Evolutionary conservation across 176 grass and related monocot species (phyloP), one percentile per base, ranked within the genome.

Genomic region (Typha latifolia): DNA sequence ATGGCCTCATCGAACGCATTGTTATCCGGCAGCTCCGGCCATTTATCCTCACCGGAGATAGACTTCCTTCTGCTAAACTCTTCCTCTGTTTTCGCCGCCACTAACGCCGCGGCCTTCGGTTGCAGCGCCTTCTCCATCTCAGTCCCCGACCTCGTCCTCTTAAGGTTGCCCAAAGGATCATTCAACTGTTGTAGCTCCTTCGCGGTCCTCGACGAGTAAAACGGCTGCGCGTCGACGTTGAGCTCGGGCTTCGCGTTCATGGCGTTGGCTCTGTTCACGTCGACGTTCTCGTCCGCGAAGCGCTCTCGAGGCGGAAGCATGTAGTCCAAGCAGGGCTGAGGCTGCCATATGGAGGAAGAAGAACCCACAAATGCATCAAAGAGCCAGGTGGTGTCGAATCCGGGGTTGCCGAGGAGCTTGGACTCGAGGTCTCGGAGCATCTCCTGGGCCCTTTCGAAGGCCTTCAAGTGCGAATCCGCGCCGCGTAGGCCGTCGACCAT

Each of bases 341-440:
- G 94, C 69, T 99, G 94, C 94, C 94, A 99, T 73, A 99, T 99
- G 23, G 86, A 88, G 12, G 85, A 81, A 1, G 90, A 99, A 0
- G 77, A 85, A 12, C 85, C 72, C 7, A 78, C 56, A 62, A 93
- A 85, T 5, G 86, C 75, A 69, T 97, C 89, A 63, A 99, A 99
- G 66, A 84, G 86, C 94, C 94, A 93, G 52, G 62, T 90, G 26
- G 82, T 77, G 64, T 83, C 73, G 53, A 76, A 49, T 37, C 61
- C 74, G 14, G 75, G 69, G 43, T 68, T 64, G 32, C 81, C 74
- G 56, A 78, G 64, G 75, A 91, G 78, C 78, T 87, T 91, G 48
- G 72, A 49, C 76, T 99, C 94, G 74, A 99, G 85, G 61, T 99
- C 89, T 29, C 70, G 75, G 67, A 99, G 83, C 94, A 99, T 99